Base-by-base conservation (phyloP, 441 rosid species). In the Kokia cookei region DNA sequence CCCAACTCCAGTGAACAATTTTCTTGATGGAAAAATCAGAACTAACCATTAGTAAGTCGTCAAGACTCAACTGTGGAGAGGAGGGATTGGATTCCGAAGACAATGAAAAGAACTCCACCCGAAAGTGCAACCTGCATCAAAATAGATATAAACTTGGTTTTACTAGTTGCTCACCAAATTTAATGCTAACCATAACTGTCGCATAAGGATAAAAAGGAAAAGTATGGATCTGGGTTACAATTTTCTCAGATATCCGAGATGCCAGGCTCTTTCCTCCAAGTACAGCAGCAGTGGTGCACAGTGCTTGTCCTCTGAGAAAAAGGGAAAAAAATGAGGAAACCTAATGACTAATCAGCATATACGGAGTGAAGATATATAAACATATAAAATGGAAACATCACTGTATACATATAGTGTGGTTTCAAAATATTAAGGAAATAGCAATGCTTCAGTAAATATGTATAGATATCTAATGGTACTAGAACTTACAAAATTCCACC, bases 251-350 rank as follows among this genome's bases (percentile, higher is more conserved):
- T 81, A 92, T 94, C 84, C 87, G 97, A 79, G 96, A 87, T 7
- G 99, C 99, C 89, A 94, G 85, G 82, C 97, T 91, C 85, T 93
- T 94, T 78, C 99, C 99, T 75, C 99, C 99, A 60, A 92, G n/a
- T 14, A 94, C 97, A 73, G 99, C 99, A 58, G 98, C 99, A 60
- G 83, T 86, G 3, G 98, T 94, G 75, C 99, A 94, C 75, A 94
- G 69, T 62, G 93, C 86, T 60, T 94, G 98, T 71, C 96, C 99
- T 47, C 99, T 94, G 82, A 77, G 68, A 60, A 75, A 5, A 12
- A 59, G 29, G 29, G 11, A 27, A 59, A 59, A 19, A 12, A 68
- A 60, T 73, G 5, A 12, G 27, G 19, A 32, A 65, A 50, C 61
- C 19, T 10, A 69, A 79, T 50, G 45, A 75, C 40, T 35, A 35